Evolutionary conservation across 495 filamentous ascomycete species (phyloP), one percentile per base, ranked within the genome.

Genomic region (Tuber borchii): DNA sequence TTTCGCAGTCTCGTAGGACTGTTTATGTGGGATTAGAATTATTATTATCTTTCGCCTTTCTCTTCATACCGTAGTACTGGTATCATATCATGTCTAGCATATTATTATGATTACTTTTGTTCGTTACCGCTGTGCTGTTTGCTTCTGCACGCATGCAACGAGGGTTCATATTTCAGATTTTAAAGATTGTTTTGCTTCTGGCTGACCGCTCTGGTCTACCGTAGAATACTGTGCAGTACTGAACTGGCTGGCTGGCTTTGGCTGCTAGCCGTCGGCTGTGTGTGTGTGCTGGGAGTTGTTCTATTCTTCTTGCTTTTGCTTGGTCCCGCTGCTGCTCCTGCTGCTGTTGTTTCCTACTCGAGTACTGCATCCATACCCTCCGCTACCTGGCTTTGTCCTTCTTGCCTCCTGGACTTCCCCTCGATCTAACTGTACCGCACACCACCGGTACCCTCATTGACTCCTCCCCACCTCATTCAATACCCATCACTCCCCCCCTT

Each of bases 251-350:
- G 70, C 75, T 72, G 48, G 70, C 69, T 76, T 76, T 40, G 40
- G n/a, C 70, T 45, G 42, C 26, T 75, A 69, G 76, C 46, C 22
- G 51, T 61, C 51, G 22, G 9, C n/a, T 43, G 75, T 71, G 74
- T 77, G 74, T 77, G 45, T 72, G 46, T 45, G 40, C 65, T 79
- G 12, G n/a, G 51, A 61, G 34, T 56, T 56, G 34, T 56, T 56
- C 48, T 56, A 2, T 56, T 2, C 48, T 56, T 56, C 48, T n/a
- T 56, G 48, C 48, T 56, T 56, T 56, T 56, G 48, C 48, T 56
- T 56, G 48, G 48, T 56, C 9, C 22, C 10, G 48, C 10, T 56
- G 48, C 48, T 37, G 34, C 34, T 56, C 7, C 48, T 56, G 48
- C 48, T 56, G 22, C 48, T 56, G 48, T 2, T 26, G 22, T 56